Evolutionary conservation across 768 basidiomycete species (phyloP), one percentile per base, ranked within the genome.

Genomic region (Collybiopsis confluens): DNA sequence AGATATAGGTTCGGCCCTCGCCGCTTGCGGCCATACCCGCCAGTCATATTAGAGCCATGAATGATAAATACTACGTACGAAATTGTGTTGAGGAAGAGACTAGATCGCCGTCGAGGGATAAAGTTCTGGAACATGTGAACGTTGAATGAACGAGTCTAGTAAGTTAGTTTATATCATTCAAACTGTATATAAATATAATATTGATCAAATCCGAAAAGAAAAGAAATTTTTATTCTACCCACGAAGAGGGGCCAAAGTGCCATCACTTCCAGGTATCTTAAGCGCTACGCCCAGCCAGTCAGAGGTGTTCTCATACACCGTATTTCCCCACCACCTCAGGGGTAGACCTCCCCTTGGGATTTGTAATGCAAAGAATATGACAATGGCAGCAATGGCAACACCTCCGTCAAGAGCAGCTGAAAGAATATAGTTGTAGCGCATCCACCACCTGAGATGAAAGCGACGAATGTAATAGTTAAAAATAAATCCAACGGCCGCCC

Each of bases 341-440:
- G 63, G 61, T 60, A 84, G 58, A 66, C 84, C 75, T 50, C 81
- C 81, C 58, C 80, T 84, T 37, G 88, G 83, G 45, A 81, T 63
- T 54, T 79, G 68, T 40, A 75, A 61, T 18, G 69, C 59, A 56
- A 93, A 84, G 77, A 90, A 91, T 51, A 91, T 78, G 56, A 86
- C 59, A 54, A 90, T 54, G 52, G 79, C 43, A 40, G 72, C 61
- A 55, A 90, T 60, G 38, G 82, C 80, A 50, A 85, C 79, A 54
- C 89, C 89, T 4, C 83, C 76, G 68, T 85, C 83, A 9, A 56
- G 51, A n/a, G 43, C 56, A 18, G 89, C 86, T n/a, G 89, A 85
- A 23, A 92, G 78, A 61, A 92, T 82, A 69, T 93, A 92, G 74
- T 94, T 95, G 81, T 91, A 93, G 43, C 89, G 83, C 82, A 89